Base-by-base conservation (phyloP, 208 protist species). In the Wallacemonas sp. region DNA sequence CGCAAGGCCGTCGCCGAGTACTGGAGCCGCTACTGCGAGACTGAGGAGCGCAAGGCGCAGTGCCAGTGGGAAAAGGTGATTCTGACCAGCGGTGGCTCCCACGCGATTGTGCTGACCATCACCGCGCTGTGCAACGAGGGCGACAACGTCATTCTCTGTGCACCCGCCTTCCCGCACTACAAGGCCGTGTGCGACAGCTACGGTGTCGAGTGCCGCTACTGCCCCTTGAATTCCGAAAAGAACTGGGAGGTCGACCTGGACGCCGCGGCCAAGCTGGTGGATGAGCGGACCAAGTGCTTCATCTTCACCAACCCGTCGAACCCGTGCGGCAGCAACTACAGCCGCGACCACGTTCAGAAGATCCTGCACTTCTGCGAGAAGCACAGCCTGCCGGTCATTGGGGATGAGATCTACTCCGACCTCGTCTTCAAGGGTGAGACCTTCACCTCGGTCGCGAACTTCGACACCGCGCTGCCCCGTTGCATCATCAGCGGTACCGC, bases 281-380 rank as follows among this genome's bases (percentile, higher is more conserved):
- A 96, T 58, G 54, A 60, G 4, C 76, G 63, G 1, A 98, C 95
- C 8, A 75, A 64, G 52, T 87, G 75, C 10, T 93, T 98, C 33
- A n/a, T 98, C 9, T 57, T 98, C 30, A 97, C 79, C 44, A 98
- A 98, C 73, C 95, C 95, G 22, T 93, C 81, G 19, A 98, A 98
- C 72, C 93, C 95, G 27, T 97, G 92, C 60, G 95, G 95, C 37
- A 91, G 78, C 30, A 85, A 91, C 64, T 97, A 76, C 65, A 73
- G 63, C 21, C 50, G 42, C 4, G 29, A 84, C 42, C 93, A 97
- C 64, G 46, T 96, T 17, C 24, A 64, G 32, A 79, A 66, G 24
- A 71, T 93, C 32, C 19, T 88, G 10, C 46, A 66, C 50, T 52
- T 96, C 1, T 89, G 87, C 2, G 82, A 89, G 33, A 66, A 90